Conservation (phyloP, 352 stramenopile species). For the Pythium plurisporium region DNA sequence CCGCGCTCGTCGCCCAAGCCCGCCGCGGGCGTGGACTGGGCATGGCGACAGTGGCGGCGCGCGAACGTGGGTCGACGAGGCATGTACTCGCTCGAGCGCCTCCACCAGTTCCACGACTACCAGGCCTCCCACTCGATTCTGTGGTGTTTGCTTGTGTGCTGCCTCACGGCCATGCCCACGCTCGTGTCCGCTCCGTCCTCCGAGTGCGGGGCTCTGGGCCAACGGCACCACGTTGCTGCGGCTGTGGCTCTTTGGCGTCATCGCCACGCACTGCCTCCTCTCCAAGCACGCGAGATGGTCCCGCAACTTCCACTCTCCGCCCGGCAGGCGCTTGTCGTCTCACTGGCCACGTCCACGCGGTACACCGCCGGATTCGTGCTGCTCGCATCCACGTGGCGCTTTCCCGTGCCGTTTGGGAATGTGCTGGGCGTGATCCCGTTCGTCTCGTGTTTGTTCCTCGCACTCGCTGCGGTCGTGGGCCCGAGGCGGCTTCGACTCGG, state of each 20-base stretch:
- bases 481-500: background rate
- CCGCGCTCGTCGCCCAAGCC: background rate
- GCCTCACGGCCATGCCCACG: conserved; percentile 5
- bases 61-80: conserved; percentile 4
- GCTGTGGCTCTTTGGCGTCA: background rate
- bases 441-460: background rate
- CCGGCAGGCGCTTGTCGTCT: background rate
- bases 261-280: conserved; percentile 3
- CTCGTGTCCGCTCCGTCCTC: background rate
- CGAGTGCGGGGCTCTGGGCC: background rate
- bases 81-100: conserved; percentile 37
- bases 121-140: background rate
- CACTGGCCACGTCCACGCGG: background rate
- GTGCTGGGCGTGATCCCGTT: conserved; percentile 2
- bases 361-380: background rate
- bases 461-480: background rate
- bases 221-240: conserved; percentile 8
- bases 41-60: background rate
- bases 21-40: background rate
- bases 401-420: conserved; percentile 3
- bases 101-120: conserved; percentile 33
- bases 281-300: background rate
- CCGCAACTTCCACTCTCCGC: background rate
- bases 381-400: background rate
- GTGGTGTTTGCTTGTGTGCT: background rate